Conservation (phyloP, 306 rosid genomes). For the Lotus japonicus region DNA sequence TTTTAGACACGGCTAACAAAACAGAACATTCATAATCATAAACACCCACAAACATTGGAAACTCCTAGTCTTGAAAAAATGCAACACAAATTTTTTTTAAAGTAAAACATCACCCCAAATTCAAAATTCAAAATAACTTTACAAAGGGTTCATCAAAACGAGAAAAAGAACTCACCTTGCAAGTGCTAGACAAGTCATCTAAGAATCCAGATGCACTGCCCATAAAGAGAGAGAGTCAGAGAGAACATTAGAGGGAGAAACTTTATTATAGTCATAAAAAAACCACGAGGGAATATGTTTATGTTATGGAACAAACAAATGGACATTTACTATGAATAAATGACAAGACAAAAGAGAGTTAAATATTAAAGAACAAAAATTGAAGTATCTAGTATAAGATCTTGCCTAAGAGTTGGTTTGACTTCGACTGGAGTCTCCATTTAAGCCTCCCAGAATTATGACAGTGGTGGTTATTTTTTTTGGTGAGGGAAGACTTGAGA, state of each 20-base stretch:
- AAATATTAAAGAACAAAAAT: background rate
- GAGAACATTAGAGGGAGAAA: background rate
- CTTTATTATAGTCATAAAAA: background rate
- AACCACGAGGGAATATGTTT: background rate
- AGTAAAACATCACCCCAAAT: background rate
- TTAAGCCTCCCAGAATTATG: too few species aligned
- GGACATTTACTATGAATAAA: background rate
- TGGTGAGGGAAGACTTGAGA: too few species aligned
- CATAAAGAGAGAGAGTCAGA: background rate
- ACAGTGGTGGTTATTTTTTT: too few species aligned
- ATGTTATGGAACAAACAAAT: background rate
- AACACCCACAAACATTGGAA: background rate
- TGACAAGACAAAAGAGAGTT: background rate
- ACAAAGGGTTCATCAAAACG: background rate
- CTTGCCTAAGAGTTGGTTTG: conserved; percentile 1
- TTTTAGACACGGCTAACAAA: background rate
- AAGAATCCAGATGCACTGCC: conserved; percentile 18
- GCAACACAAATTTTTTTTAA: background rate
- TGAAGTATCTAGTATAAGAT: background rate
- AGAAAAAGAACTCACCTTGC: conserved; percentile 23
- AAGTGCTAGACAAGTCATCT: conserved; percentile 14
- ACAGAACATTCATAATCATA: background rate
- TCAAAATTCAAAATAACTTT: background rate
- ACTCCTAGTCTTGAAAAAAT: background rate
- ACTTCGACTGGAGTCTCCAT: background rate